Evolutionary conservation across 2,329 filamentous ascomycete species (phyloP), one percentile per base, ranked within the genome.

Genomic region (Aulographum hederae): DNA sequence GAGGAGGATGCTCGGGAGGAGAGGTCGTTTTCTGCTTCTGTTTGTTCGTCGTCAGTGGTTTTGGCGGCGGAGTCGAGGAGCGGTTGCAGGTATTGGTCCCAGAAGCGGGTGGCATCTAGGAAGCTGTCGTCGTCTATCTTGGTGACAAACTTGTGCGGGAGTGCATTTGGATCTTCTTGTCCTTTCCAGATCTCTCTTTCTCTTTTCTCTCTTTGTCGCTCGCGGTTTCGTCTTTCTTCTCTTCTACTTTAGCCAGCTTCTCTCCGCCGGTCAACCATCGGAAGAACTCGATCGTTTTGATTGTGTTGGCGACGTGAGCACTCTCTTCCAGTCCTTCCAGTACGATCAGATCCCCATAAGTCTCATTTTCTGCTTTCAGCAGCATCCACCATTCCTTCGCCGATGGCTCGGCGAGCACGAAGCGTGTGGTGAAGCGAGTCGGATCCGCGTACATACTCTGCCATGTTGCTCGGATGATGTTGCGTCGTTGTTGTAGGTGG

Each of bases 261-360:
- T 40, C 36, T 5, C 37, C 32, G 4, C 33, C 28, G n/a, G 46
- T 36, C 14, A 51, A 43, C 42, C 43, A 48, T 32, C 46, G 44
- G 39, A 46, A 49, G 4, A 52, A 42, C 37, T 51, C 49, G 11
- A 52, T 39, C 3, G 47, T 48, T 40, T 52, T 51, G 36, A 51
- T 38, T 6, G 47, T 50, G 33, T 52, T 51, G 25, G 49, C 47
- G 4, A 43, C 47, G 5, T 49, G 19, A 11, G 47, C 44, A 31
- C 47, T 42, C 37, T 52, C 49, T 10, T 38, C 37, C 3, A 51
- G 32, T 28, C 47, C 40, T n/a, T 51, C 45, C 4, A 52, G 47
- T 2, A 52, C 43, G 35, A 52, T 48, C 23, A 52, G 42, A 32
- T 52, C 48, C 11, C 49, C 49, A 38, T 44, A 49, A 2, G 48